Evolutionary conservation across 495 filamentous ascomycete species (phyloP).

Genomic region (Lasiosphaeria ovina): DNA sequence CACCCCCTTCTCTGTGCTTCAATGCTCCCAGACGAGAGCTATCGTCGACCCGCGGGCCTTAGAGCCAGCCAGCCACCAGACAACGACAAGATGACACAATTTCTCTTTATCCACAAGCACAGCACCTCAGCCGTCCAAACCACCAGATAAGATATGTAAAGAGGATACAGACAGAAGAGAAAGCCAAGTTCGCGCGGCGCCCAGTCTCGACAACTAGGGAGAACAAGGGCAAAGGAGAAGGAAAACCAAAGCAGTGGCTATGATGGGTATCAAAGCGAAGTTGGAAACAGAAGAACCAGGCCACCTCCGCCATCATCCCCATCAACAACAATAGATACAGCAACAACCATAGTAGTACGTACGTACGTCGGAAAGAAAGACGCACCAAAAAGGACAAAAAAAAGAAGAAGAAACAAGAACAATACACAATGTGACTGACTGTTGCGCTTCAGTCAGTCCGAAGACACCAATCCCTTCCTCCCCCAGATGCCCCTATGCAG

Average conservation of each 20-base stretch:
- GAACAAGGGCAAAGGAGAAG: constrained; percentile 1
- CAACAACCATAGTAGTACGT: no score
- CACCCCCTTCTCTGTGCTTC: no score
- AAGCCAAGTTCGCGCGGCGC: background rate
- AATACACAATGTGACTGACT: constrained; percentile 2
- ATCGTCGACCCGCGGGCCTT: no score
- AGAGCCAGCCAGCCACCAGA: background rate
- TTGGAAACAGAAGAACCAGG: no score
- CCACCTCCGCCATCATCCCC: no score
- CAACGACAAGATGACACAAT: background rate
- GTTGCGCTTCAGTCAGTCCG: background rate
- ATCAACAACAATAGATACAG: no score
- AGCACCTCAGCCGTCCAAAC: no score
- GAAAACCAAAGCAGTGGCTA: constrained; percentile 19
- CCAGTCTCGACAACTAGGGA: background rate
- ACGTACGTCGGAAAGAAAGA: constrained; percentile 4
- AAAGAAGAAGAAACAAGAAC: constrained; percentile 4
- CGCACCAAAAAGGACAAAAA: background rate
- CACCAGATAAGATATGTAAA: no score
- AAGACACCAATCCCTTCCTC: background rate
- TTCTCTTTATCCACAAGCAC: no score
- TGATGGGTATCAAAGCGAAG: constrained; percentile 33
- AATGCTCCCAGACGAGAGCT: background rate
- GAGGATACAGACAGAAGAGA: constrained; percentile 2
- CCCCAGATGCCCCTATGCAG: background rate